Percentiles rank a stretch among this genome's conserved stretches.
These are phyloP conservation scores for Meira nashicola DNA, from an alignment of 1,284 basidiomycete species.

Conservation along the genomic window DNA sequence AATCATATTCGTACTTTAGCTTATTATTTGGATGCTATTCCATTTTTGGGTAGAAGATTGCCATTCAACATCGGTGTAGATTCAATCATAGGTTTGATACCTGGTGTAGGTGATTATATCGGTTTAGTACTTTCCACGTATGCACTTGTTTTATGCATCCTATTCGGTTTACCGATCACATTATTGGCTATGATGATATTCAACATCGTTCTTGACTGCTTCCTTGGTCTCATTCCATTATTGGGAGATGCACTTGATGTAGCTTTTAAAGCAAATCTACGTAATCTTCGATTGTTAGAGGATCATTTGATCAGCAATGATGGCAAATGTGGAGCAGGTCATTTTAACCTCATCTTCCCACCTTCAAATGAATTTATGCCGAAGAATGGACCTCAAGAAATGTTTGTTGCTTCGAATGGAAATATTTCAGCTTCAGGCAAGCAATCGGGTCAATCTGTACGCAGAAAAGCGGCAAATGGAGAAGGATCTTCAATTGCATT, in stretches of 20 bases:
- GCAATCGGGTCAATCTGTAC: too few species aligned
- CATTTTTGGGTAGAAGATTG: constrained; percentile 20
- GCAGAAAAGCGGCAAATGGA: too few species aligned
- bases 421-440: too few species aligned
- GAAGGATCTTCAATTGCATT: too few species aligned
- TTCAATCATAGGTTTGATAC: constrained; percentile 38
- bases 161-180: constrained; percentile 40
- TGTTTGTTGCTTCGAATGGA: too few species aligned
- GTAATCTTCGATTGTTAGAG: constrained; percentile 43
- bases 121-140: constrained; percentile 45
- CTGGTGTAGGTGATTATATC: constrained; percentile 43
- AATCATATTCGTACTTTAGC: constrained; percentile 44
- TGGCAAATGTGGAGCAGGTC: constrained; percentile 25
- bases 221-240: constrained; percentile 47
- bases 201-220: constrained; percentile 41
- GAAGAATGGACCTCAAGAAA: not conserved
- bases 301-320: constrained; percentile 31
- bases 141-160: constrained; percentile 37
- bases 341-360: constrained; percentile 28
- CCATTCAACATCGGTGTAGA: constrained; percentile 40
- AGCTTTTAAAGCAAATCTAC: constrained; percentile 47
- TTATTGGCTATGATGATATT: constrained; percentile 41
- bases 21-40: constrained; percentile 37
- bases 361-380: constrained; percentile 13
- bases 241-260: constrained; percentile 49